Conservation (phyloP, 495 filamentous ascomycete genomes). For the Aspergillus baeticus region DNA sequence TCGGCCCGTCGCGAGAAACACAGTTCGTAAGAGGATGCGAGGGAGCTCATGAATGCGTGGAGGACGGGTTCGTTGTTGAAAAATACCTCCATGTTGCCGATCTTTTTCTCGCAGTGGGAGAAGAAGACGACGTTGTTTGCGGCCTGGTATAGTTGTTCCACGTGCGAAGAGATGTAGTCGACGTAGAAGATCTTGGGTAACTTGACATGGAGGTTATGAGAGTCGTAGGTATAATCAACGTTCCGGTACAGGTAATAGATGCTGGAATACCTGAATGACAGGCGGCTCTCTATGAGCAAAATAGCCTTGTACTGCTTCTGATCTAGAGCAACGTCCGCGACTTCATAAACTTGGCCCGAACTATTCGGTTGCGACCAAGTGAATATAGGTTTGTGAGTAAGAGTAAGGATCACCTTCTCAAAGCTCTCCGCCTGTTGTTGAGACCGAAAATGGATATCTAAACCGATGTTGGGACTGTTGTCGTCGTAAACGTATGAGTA, state of each 20-base stretch:
- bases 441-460: slow-evolving; percentile 29
- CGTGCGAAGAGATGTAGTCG: slow-evolving; percentile 40
- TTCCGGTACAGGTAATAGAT: slow-evolving; percentile 37
- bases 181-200: slow-evolving; percentile 32
- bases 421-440: slow-evolving; percentile 31
- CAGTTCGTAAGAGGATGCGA: slow-evolving; percentile 32
- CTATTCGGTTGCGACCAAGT: slow-evolving; percentile 27
- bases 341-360: slow-evolving; percentile 32
- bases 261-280: slow-evolving; percentile 31
- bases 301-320: slow-evolving; percentile 40
- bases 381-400: slow-evolving; percentile 26
- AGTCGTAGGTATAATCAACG: slow-evolving; percentile 32
- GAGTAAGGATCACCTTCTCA: slow-evolving; percentile 27
- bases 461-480: slow-evolving; percentile 34
- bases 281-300: slow-evolving; percentile 22
- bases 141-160: slow-evolving; percentile 33
- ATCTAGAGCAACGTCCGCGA: slow-evolving; percentile 30
- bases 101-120: slow-evolving; percentile 38
- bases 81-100: slow-evolving; percentile 18
- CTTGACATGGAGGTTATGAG: slow-evolving; percentile 23
- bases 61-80: slow-evolving; percentile 27
- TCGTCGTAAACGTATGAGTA: slow-evolving; percentile 39
- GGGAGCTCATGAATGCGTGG: slow-evolving; percentile 32
- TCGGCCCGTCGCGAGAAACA: slow-evolving; percentile 32
- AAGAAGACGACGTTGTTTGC: slow-evolving; percentile 30